Conservation (phyloP, 495 filamentous ascomycete genomes). For the Neurospora sp. region DNA sequence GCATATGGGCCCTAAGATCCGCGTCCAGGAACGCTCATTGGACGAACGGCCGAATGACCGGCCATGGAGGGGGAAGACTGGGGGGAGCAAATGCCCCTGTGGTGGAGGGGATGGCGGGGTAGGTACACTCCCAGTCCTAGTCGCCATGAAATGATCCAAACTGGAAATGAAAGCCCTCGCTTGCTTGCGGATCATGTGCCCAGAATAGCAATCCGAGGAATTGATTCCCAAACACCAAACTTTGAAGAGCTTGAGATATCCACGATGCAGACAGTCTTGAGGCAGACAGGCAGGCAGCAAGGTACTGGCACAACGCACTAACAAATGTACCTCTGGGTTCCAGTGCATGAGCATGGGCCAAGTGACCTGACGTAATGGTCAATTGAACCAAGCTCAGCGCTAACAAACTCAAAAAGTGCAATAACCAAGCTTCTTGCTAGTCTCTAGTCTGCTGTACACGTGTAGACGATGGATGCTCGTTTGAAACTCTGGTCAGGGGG, state of each 20-base stretch:
- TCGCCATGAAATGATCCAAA: not conserved
- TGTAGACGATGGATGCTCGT: not conserved
- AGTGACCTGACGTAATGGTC: not conserved
- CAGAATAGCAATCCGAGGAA: not conserved
- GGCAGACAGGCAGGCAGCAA: not conserved
- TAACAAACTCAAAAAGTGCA: not conserved
- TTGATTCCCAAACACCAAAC: not conserved
- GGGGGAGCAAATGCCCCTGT: not conserved
- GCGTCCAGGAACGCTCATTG: not conserved
- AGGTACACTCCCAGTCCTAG: not conserved
- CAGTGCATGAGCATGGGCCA: not conserved
- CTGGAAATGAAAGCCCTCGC: not conserved
- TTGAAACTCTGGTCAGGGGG: not conserved
- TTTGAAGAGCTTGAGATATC: too few relatives aligned
- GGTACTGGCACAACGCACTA: not conserved
- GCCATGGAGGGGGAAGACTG: not conserved
- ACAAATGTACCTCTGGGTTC: not conserved
- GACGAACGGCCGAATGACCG: not conserved
- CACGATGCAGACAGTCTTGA: not conserved
- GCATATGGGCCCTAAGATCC: not conserved
- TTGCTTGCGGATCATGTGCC: not conserved
- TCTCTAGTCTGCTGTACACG: not conserved
- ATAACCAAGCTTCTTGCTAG: not conserved
- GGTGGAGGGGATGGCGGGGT: not conserved
- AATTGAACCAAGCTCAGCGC: not conserved